Percentiles rank a stretch among this genome's conserved stretches.
phyloP scores from a whole-genome alignment of 768 basidiomycete genomes.

The Leucocoprinus leucothites region DNA sequence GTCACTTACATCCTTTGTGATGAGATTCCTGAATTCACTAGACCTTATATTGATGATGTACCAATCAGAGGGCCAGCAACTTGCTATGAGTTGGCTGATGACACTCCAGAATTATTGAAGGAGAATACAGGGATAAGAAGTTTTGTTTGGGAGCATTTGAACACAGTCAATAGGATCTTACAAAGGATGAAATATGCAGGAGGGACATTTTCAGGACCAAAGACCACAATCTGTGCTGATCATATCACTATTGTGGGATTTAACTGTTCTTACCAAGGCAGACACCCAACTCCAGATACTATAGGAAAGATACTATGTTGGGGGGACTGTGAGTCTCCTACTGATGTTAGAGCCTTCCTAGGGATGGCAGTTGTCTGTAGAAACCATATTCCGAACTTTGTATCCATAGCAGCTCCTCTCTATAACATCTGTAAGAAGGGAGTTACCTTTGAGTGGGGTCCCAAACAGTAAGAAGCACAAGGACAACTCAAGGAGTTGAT shows the following conservation, averaged over 20 bases:
- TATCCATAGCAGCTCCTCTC: too few species aligned
- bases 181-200: slow-evolving; percentile 21
- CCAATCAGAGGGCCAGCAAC: slow-evolving; percentile 28
- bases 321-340: too few species aligned
- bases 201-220: slow-evolving; percentile 9
- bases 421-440: too few species aligned
- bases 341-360: too few species aligned
- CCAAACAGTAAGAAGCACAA: not conserved
- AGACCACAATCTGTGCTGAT: not conserved
- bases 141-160: slow-evolving; percentile 37
- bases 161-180: slow-evolving; percentile 27
- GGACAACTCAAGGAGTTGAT: not conserved
- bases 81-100: slow-evolving; percentile 22
- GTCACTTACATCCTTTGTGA: slow-evolving; percentile 24
- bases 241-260: not conserved
- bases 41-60: slow-evolving; percentile 34
- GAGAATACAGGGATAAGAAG: slow-evolving; percentile 28
- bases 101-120: slow-evolving; percentile 25
- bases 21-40: slow-evolving; percentile 30
- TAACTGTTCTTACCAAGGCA: not conserved
- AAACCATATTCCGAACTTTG: too few species aligned
- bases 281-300: not conserved
- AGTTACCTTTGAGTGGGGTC: not conserved
- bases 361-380: too few species aligned
- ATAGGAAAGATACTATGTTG: not conserved